These are phyloP conservation scores for Rhizopus delemar DNA, from an alignment of 371 early-diverging fungal genomes.

Conservation along the genomic window DNA sequence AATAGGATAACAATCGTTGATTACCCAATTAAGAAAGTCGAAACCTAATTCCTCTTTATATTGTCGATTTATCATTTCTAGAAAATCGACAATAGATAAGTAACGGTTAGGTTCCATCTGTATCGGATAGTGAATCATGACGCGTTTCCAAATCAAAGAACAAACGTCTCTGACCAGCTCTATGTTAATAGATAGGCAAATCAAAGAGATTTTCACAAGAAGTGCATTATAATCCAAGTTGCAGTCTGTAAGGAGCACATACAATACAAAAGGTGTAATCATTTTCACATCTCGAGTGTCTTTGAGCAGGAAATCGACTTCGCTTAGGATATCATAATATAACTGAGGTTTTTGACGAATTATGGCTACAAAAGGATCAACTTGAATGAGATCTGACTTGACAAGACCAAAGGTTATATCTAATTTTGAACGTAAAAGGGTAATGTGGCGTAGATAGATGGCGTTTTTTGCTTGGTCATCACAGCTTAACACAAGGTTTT, in stretches of 20 bases:
- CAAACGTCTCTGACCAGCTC: not conserved
- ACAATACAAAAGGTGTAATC: not conserved
- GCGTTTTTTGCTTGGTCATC: constrained; percentile 19
- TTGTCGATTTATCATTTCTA: not conserved
- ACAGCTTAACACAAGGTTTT: constrained; percentile 30
- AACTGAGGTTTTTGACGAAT: constrained; percentile 31
- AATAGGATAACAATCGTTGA: constrained; percentile 4
- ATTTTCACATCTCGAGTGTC: constrained; percentile 11
- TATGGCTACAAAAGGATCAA: constrained; percentile 31
- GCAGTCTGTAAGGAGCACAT: constrained; percentile 5
- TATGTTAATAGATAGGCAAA: constrained; percentile 1
- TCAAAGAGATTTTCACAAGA: constrained; percentile 18
- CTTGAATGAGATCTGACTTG: constrained; percentile 8
- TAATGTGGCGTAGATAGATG: constrained; percentile 28
- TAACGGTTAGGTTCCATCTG: not conserved
- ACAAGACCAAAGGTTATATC: constrained; percentile 7
- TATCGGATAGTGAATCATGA: constrained; percentile 7
- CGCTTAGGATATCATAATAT: constrained; percentile 21
- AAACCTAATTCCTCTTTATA: not conserved
- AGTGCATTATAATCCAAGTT: constrained; percentile 18
- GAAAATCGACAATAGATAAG: constrained; percentile 12
- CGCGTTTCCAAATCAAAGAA: not conserved
- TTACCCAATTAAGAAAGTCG: not conserved
- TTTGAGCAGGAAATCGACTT: constrained; percentile 27
- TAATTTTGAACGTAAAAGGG: constrained; percentile 8